Conservation (phyloP, 208 protist genomes). For the Trypanosoma rangeli region DNA sequence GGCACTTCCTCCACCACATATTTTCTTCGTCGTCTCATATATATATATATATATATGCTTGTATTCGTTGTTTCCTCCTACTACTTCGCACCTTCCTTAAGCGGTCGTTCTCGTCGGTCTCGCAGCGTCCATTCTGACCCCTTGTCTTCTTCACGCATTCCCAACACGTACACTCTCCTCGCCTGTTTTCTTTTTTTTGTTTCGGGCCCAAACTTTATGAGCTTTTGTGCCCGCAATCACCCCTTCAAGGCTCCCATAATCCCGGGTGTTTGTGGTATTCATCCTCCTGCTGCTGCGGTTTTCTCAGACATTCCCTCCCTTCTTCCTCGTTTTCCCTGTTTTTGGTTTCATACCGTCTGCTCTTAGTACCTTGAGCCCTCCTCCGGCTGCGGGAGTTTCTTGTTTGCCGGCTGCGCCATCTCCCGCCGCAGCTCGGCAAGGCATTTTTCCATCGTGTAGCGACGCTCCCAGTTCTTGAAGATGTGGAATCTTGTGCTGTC, state of each 20-base stretch:
- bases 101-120: background rate
- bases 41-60: conserved; percentile 4
- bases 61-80: background rate
- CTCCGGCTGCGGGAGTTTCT: conserved; percentile 83
- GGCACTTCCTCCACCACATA: background rate
- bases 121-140: background rate
- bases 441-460: conserved; percentile 87
- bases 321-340: conserved; percentile 1
- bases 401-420: conserved; percentile 79
- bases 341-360: background rate
- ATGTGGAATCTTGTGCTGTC: conserved; percentile 66
- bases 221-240: background rate
- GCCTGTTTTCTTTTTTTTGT: background rate
- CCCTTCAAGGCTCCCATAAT: background rate
- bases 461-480: conserved; percentile 81
- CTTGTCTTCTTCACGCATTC: background rate
- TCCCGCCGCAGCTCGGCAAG: conserved; percentile 84
- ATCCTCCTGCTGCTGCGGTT: background rate
- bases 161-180: background rate
- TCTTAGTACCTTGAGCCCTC: conserved; percentile 65
- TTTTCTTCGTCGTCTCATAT: conserved; percentile 3
- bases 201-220: background rate
- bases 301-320: background rate
- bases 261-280: background rate
- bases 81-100: background rate